phyloP scores from a whole-genome alignment of 495 filamentous ascomycete genomes.

The Hyaloscypha variabilis region DNA sequence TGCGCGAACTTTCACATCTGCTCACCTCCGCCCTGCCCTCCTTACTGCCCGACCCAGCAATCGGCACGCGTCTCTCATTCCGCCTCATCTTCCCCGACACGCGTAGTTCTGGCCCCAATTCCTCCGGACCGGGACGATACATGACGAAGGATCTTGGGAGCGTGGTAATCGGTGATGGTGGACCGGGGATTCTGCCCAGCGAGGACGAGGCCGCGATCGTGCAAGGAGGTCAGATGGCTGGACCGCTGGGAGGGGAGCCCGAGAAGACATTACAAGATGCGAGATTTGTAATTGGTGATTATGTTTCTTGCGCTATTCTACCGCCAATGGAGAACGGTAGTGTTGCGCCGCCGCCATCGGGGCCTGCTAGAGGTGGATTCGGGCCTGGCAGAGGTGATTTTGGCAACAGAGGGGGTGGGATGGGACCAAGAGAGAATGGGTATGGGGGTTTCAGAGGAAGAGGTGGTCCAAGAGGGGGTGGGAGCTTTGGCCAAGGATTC shows the following conservation, averaged over 20 bases:
- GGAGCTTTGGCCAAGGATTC: conserved; percentile 37
- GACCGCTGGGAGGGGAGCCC: conserved; percentile 35
- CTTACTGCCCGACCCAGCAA: conserved; percentile 71
- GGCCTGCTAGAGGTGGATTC: conserved; percentile 41
- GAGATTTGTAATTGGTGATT: conserved; percentile 87
- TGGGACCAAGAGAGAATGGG: conserved; percentile 36
- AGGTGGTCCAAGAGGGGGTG: conserved; percentile 34
- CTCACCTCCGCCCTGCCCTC: conserved; percentile 65
- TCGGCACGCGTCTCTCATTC: conserved; percentile 84
- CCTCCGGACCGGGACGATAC: conserved; percentile 59
- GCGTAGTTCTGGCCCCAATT: conserved; percentile 46
- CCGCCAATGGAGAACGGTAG: conserved; percentile 73
- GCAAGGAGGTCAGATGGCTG: conserved; percentile 28
- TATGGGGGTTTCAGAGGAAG: conserved; percentile 30
- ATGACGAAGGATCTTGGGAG: conserved; percentile 77
- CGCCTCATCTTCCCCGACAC: conserved; percentile 86
- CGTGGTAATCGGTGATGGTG: conserved; percentile 71
- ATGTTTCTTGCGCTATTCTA: conserved; percentile 77
- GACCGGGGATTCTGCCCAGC: conserved; percentile 42
- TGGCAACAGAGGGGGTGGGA: conserved; percentile 38
- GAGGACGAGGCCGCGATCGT: conserved; percentile 33
- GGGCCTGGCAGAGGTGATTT: conserved; percentile 50
- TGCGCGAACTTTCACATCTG: conserved; percentile 80
- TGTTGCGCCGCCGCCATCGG: conserved; percentile 56
- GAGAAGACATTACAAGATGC: conserved; percentile 74